Evolutionary conservation across 352 stramenopile genomes (phyloP).

Genomic region (Salisapilia sapeloensis): DNA sequence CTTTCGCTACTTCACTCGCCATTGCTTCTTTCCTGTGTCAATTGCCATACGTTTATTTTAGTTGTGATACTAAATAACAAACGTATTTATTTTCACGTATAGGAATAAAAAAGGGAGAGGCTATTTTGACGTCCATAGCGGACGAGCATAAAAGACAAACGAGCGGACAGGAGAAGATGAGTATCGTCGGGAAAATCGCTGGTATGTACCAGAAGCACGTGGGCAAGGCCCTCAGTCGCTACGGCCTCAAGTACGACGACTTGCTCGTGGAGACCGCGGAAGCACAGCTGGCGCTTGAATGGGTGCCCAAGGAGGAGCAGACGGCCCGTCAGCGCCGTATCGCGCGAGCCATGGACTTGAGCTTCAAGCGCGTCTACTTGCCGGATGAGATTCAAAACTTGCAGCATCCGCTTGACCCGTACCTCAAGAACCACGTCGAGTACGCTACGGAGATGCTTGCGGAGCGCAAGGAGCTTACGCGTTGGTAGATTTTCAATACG

Average conservation of each 20-base stretch:
- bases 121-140: too few species aligned
- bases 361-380: slow-evolving; percentile 71
- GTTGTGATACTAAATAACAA: too few species aligned
- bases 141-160: too few species aligned
- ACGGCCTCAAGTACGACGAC: slow-evolving; percentile 82
- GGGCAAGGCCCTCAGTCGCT: slow-evolving; percentile 56
- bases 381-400: slow-evolving; percentile 78
- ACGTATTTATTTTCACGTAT: too few species aligned
- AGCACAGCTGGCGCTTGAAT: slow-evolving; percentile 67
- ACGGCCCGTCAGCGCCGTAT: slow-evolving; percentile 62
- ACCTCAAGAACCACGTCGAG: slow-evolving; percentile 39
- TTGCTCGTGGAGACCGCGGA: slow-evolving; percentile 63
- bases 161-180: slow-evolving; percentile 1
- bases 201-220: slow-evolving; percentile 73
- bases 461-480: slow-evolving; percentile 64
- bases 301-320: slow-evolving; percentile 64
- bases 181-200: slow-evolving; percentile 25
- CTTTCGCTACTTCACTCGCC: too few species aligned
- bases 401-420: slow-evolving; percentile 63
- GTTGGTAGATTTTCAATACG: slow-evolving; percentile 69
- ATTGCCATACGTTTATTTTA: too few species aligned
- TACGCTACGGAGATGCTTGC: slow-evolving; percentile 36
- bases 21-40: too few species aligned
- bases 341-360: slow-evolving; percentile 63
- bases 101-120: too few species aligned